A percentile compares a stretch with the other conserved stretches of the same genome.
phyloP scores from a whole-genome alignment of 306 rosid species.

The Corylus avellana region DNA sequence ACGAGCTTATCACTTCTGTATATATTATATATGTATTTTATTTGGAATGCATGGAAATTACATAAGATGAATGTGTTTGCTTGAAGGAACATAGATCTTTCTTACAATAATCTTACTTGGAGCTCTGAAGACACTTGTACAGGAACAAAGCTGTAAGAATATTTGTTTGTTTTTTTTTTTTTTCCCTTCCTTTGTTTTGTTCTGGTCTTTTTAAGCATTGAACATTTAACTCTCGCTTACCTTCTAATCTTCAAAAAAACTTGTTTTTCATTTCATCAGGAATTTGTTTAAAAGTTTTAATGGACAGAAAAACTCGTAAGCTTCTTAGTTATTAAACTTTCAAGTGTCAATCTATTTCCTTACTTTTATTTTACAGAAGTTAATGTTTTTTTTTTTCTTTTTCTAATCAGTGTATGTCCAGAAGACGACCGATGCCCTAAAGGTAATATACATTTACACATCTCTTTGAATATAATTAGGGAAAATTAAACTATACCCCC shows the following conservation, averaged over 20 bases:
- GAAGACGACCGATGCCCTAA: slow-evolving; percentile 1
- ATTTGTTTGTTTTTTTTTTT: not conserved
- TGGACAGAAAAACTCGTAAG: slow-evolving; percentile 24
- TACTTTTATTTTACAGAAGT: not conserved
- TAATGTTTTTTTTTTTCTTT: not conserved
- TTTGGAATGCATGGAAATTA: not conserved
- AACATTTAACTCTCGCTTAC: not conserved
- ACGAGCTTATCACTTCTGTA: too few species aligned
- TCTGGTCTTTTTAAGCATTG: not conserved
- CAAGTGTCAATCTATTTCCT: not conserved
- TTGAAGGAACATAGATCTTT: slow-evolving; percentile 17
- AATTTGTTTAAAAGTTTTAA: slow-evolving; percentile 23
- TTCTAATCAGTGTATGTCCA: not conserved
- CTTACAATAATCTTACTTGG: slow-evolving; percentile 26
- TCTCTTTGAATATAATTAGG: not conserved
- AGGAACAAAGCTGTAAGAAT: slow-evolving; percentile 10
- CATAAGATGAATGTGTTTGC: not conserved
- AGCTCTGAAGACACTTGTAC: not conserved
- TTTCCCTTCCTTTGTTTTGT: not conserved
- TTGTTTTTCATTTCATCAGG: slow-evolving; percentile 7
- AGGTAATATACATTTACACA: slow-evolving; percentile 10
- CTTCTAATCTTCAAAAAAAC: not conserved
- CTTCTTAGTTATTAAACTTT: not conserved
- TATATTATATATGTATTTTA: not conserved
- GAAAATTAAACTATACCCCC: too few species aligned